Evolutionary conservation across 2,329 filamentous ascomycete genomes (phyloP), one percentile per base, ranked within the genome.

Genomic region (Colletotrichum sp.): DNA sequence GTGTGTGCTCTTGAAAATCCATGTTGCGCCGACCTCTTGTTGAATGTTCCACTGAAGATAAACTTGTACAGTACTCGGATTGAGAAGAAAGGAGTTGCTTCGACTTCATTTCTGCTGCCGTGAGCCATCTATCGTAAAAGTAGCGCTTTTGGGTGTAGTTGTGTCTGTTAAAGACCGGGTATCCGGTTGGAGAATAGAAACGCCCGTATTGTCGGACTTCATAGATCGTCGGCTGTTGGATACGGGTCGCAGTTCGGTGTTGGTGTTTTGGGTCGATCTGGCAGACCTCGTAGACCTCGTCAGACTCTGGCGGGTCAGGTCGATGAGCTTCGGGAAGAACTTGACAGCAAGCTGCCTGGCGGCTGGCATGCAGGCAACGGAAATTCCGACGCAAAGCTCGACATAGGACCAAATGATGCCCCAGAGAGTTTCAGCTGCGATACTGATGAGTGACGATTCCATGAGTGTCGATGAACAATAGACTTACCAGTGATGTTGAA

Each of bases 351-450:
- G n/a, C 66, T 69, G 66, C 16, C 32, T 39, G 15, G 52, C 52
- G 8, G 66, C 49, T 5, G 66, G 66, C 66, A 69, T 69, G 66
- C 66, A 69, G 2, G 66, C 66, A 7, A 69, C 66, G 9, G 29
- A 36, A 3, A 69, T 61, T 8, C 66, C 66, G 12, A 69, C 49
- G 22, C 66, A 69, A 2, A 69, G 66, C 32, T 69, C 66, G 30
- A 69, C 52, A 2, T 69, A 69, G 11, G 66, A 69, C 66, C 66
- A 69, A 6, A 57, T 69, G n/a, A 69, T 59, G 3, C 66, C 52
- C 66, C 66, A 69, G 2, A 59, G 49, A 7, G 52, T 19, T 2
- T 57, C 66, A 11, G 32, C 66, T 69, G 5, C 15, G 16, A 1
- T n/a, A 1, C 0, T 25, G n/a, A 7, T 69, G 8, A 69, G 66